phyloP scores from a whole-genome alignment of 495 filamentous ascomycete species.

The Aspergillus heteromorphus region DNA sequence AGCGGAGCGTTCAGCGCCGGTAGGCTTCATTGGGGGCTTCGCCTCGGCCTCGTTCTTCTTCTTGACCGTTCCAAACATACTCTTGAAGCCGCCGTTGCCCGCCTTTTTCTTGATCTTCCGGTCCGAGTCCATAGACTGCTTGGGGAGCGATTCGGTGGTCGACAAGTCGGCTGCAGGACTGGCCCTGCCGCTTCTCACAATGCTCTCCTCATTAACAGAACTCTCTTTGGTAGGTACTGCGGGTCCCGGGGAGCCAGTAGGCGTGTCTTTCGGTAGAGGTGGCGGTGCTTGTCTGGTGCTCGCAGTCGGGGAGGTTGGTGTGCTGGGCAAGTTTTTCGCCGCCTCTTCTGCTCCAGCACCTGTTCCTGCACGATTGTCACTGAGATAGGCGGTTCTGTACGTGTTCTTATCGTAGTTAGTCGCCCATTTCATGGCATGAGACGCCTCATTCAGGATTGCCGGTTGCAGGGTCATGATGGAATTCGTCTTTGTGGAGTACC shows the following conservation, averaged over 20 bases:
- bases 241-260: conserved; percentile 3
- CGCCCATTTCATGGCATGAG: conserved; percentile 93
- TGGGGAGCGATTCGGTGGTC: conserved; percentile 21
- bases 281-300: conserved; percentile 27
- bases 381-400: conserved; percentile 75
- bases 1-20: conserved; percentile 30
- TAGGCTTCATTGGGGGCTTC: conserved; percentile 33
- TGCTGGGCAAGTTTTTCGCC: conserved; percentile 9
- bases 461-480: conserved; percentile 89
- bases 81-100: conserved; percentile 41
- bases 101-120: conserved; percentile 47
- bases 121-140: conserved; percentile 26
- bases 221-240: conserved; percentile 8
- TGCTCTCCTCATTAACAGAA: conserved; percentile 1
- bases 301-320: conserved; percentile 9
- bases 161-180: conserved; percentile 20
- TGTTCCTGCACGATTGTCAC: conserved; percentile 62
- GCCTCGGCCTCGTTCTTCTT: conserved; percentile 29
- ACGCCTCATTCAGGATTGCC: conserved; percentile 78
- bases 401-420: conserved; percentile 67
- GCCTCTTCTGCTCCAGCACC: conserved; percentile 37
- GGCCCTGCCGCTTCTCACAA: conserved; percentile 12
- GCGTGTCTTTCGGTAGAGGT: conserved; percentile 24
- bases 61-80: conserved; percentile 41
- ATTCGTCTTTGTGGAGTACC: conserved; percentile 69